These are phyloP conservation scores for Penstemon newberryi DNA, from an alignment of 257 asterid genomes.

Conservation along the genomic window DNA sequence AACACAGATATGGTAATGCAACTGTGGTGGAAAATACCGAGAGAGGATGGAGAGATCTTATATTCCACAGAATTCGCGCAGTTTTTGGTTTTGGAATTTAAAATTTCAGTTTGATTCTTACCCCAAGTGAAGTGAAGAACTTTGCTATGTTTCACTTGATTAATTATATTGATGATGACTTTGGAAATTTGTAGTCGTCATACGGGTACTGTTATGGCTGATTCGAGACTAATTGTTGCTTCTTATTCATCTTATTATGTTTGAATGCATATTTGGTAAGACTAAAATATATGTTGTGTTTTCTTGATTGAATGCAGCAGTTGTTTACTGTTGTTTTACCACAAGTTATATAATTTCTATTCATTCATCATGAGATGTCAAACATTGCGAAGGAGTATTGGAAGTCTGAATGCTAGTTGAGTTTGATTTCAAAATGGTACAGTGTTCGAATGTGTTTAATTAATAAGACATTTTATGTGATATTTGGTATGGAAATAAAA, in stretches of 20 bases:
- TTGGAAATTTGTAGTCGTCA: constrained; percentile 18
- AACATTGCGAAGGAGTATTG: no score
- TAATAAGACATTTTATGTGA: no score
- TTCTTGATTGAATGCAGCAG: no score
- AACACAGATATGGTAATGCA: constrained; percentile 75
- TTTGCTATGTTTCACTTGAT: constrained; percentile 20
- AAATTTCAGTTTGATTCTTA: background rate
- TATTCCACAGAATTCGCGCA: constrained; percentile 75
- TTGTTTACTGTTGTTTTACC: no score
- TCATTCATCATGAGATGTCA: no score
- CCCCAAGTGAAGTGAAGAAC: background rate
- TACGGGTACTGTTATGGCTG: constrained; percentile 28
- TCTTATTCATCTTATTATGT: background rate
- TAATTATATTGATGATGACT: background rate
- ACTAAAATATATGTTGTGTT: no score
- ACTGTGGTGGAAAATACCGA: constrained; percentile 95
- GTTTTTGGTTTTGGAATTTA: constrained; percentile 62
- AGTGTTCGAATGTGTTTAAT: no score
- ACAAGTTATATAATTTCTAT: no score
- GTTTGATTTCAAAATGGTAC: no score
- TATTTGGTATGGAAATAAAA: no score
- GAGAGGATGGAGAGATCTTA: constrained; percentile 96
- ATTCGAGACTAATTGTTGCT: background rate
- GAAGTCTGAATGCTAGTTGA: no score
- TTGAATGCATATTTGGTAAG: background rate